Evolutionary conservation across 805 yeast genomes (phyloP).

Genomic region (Metschnikowia reukaufii): DNA sequence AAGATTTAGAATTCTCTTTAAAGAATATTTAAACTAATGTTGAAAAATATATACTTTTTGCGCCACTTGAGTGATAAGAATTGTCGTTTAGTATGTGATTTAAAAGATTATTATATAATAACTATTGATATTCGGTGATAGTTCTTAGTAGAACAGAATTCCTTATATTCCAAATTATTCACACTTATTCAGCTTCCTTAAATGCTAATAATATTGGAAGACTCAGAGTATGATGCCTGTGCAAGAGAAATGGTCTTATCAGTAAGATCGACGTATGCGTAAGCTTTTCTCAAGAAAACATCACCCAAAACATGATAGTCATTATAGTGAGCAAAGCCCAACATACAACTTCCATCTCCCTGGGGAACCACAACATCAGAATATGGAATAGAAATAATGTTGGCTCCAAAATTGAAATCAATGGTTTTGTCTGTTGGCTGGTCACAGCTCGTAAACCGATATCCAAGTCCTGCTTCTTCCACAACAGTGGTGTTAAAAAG

Average conservation of each 20-base stretch:
- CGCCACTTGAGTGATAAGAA: too few species aligned
- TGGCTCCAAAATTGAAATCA: slow-evolving; percentile 14
- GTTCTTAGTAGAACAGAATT: too few species aligned
- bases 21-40: too few species aligned
- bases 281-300: slow-evolving; percentile 20
- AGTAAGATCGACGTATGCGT: slow-evolving; percentile 19
- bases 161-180: not conserved
- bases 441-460: slow-evolving; percentile 14
- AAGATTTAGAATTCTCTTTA: not conserved
- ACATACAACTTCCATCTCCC: slow-evolving; percentile 12
- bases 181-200: not conserved
- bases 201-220: slow-evolving; percentile 14
- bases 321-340: slow-evolving; percentile 14
- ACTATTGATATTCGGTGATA: too few species aligned
- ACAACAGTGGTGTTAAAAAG: slow-evolving; percentile 12
- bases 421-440: slow-evolving; percentile 17
- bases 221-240: slow-evolving; percentile 12
- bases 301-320: slow-evolving; percentile 17
- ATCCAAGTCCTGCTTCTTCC: slow-evolving; percentile 7
- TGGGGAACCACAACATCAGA: slow-evolving; percentile 11
- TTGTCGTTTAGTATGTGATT: too few species aligned
- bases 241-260: slow-evolving; percentile 18
- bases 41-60: too few species aligned
- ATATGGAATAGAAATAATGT: slow-evolving; percentile 8
- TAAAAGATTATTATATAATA: too few species aligned